Conservation (phyloP, 2,329 filamentous ascomycete species). For the Ophiosphaerella herpotricha region DNA sequence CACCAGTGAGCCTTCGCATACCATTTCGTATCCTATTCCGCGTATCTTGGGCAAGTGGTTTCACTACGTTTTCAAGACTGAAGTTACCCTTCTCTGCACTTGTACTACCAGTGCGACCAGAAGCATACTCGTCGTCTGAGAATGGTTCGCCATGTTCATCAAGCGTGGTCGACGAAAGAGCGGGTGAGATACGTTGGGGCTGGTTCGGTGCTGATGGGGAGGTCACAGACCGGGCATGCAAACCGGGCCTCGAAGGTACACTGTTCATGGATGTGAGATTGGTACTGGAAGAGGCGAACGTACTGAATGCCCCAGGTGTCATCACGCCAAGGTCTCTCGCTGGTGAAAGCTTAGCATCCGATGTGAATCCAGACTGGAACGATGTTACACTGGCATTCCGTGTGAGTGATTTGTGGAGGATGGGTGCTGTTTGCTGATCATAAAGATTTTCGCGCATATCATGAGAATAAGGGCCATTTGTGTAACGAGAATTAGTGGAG, state of each 20-base stretch:
- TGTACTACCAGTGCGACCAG: constrained; percentile 39
- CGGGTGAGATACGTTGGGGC: constrained; percentile 51
- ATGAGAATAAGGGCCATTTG: constrained; percentile 30
- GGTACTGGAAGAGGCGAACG: constrained; percentile 32
- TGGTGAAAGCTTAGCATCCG: constrained; percentile 68
- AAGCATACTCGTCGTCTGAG: constrained; percentile 74
- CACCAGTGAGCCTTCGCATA: constrained; percentile 66
- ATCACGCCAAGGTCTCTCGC: constrained; percentile 57
- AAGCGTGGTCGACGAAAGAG: constrained; percentile 68
- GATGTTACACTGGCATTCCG: constrained; percentile 72
- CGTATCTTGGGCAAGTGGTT: constrained; percentile 61
- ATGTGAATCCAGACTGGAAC: constrained; percentile 82
- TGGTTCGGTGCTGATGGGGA: constrained; percentile 67
- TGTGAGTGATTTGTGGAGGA: constrained; percentile 79
- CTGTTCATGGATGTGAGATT: constrained; percentile 22
- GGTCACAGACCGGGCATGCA: constrained; percentile 83
- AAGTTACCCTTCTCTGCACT: constrained; percentile 31
- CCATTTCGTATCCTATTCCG: constrained; percentile 55
- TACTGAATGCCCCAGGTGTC: constrained; percentile 62
- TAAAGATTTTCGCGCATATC: constrained; percentile 73
- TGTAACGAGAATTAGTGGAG: constrained; percentile 37
- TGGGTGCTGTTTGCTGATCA: constrained; percentile 89
- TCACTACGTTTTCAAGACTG: constrained; percentile 59
- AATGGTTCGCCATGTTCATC: constrained; percentile 77
- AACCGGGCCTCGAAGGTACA: constrained; percentile 59